Evolutionary conservation across 2,329 filamentous ascomycete species (phyloP), one percentile per base, ranked within the genome.

Genomic region (Penicillium freii): DNA sequence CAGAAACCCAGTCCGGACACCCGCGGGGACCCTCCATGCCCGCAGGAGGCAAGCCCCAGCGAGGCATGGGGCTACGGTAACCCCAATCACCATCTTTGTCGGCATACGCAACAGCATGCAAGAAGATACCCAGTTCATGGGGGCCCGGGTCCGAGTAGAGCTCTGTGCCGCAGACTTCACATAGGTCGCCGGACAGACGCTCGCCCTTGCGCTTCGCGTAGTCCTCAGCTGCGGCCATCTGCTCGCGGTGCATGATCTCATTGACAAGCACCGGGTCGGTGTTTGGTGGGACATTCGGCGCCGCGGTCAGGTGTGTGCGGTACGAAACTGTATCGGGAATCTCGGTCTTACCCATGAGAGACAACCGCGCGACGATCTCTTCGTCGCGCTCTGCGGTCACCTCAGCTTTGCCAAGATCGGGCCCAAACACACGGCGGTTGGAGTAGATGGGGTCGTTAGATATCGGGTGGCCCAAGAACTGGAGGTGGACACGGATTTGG

Each of bases 371-470:
- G 72, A 99, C 92, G 65, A 99, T 89, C 70, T 96, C 91, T 59
- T 94, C 90, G 72, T 99, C 94, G 42, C 88, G 86, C 56, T 91
- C 88, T 27, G 83, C 83, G 21, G 81, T 81, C 3, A 84, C 86
- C 49, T 93, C 88, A 15, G 80, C 79, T 48, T 78, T 84, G 17
- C 91, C 94, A 0, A 99, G 84, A 10, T 87, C 83, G 0, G 87
- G 80, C 0, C 94, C 94, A 81, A 96, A 99, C 11, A 99, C 94
- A 56, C 87, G 87, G 70, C 91, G 87, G 71, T 99, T 99, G 67
- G 91, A 92, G 74, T 99, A 99, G 66, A 99, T 97, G 8, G 94
- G 94, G 71, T 99, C 94, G 73, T 99, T 99, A 62, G 91, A 87
- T 66, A 99, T 97, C 1, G 94, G 94, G 71, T 97, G 90, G 1